Evolutionary conservation across 306 rosid species (phyloP).

Genomic region (Delonix regia): DNA sequence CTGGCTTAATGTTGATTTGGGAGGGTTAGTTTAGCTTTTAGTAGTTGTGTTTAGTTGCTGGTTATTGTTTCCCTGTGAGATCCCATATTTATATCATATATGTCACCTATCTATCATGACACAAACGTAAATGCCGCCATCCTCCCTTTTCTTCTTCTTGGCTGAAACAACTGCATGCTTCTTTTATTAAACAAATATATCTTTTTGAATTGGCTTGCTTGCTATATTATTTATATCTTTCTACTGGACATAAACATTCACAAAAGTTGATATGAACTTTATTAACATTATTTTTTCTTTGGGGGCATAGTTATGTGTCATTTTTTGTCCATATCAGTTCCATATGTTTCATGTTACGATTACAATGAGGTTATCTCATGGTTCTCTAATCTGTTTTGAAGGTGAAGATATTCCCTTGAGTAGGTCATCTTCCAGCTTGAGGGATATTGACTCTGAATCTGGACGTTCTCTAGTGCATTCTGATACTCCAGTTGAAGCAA

Average conservation of each 20-base stretch:
- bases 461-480: conserved; percentile 58
- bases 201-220: not conserved
- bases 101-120: not conserved
- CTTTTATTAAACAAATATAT: conserved; percentile 5
- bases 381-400: conserved; percentile 44
- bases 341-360: conserved; percentile 25
- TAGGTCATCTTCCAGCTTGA: conserved; percentile 71
- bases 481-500: conserved; percentile 66
- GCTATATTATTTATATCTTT: conserved; percentile 3
- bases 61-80: conserved; percentile 16
- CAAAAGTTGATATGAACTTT: conserved; percentile 24
- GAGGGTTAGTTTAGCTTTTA: conserved; percentile 1
- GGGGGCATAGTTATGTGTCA: not conserved
- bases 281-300: not conserved
- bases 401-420: conserved; percentile 75
- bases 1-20: conserved; percentile 8
- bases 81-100: not conserved
- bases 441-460: conserved; percentile 74
- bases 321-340: not conserved
- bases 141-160: not conserved
- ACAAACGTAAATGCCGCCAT: not conserved
- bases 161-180: not conserved
- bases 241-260: conserved; percentile 25
- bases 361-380: conserved; percentile 32
- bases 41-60: conserved; percentile 10